Evolutionary conservation across 2,329 filamentous ascomycete species (phyloP), one percentile per base, ranked within the genome.

Genomic region (Diaporthe capsici): DNA sequence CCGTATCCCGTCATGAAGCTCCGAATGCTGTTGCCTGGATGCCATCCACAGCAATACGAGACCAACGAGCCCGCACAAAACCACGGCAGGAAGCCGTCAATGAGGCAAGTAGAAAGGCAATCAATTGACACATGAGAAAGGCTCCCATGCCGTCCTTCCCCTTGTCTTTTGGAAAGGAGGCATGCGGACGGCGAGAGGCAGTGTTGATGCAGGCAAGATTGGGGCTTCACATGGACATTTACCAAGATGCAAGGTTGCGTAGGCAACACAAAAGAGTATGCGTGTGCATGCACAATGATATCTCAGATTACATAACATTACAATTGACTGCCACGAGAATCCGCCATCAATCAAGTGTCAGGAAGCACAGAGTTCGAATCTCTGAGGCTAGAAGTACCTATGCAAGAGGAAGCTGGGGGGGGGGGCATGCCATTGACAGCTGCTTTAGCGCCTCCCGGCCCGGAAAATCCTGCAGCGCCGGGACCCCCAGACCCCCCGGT

Each of bases 391-490:
- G 31, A 34, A 34, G 31, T 34, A 2, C 3, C 31, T 31, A 34
- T 34, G 31, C 31, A 34, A 9, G 31, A 34, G 31, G 39, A 15
- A 42, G 39, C 25, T n/a, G n/a, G n/a, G n/a, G n/a, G n/a, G n/a
- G n/a, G n/a, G n/a, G n/a, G n/a, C n/a, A 12, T 31, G 25, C 60
- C 60, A 47, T 17, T 28, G 28, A 34, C 61, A n/a, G 28, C 42
- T 39, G 28, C 44, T 25, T 37, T 51, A 12, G 47, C 31, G 20
- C 31, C 44, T 3, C 65, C 53, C 65, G 65, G 65, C 31, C 47
- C 65, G 65, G 65, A 68, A 68, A 68, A 68, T 68, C 65, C 65
- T 68, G 47, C 34, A 39, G 31, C 65, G 65, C 65, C 65, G 65
- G 15, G 31, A 13, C 9, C 22, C 12, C 47, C 15, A 65, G 39